Evolutionary conservation across 1,284 basidiomycete genomes (phyloP), one percentile per base, ranked within the genome.

Genomic region (Moniliella sp.): DNA sequence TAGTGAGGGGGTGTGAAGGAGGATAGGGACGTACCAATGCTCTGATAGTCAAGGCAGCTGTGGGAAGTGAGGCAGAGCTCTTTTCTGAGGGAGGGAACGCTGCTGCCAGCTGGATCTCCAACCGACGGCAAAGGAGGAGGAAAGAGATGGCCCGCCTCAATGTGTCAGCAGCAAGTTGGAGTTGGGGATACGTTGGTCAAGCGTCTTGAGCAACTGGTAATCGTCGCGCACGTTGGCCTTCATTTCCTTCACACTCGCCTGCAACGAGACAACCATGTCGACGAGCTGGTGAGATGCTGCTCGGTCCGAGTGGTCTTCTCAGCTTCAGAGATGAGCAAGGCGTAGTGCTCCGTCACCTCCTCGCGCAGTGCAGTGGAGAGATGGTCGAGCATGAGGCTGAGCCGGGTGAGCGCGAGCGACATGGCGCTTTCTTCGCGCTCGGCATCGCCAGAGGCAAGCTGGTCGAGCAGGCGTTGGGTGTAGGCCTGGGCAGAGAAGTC

Each of bases 401-500:
- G n/a, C 21, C n/a, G 7, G 21, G 8, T 23, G 8, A 23, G 21
- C 21, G 21, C 21, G n/a, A 23, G 21, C 21, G 21, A 7, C 8
- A 23, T n/a, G 21, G 8, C n/a, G 21, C 21, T 23, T n/a, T 23
- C 8, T n/a, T 23, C n/a, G 21, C 21, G 8, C 21, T 23, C n/a
- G 21, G 21, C 8, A 23, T 23, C n/a, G 21, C 8, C 21, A 7
- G 8, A 7, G 21, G 8, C 8, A 23, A 7, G 21, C 21, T 23
- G 8, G 8, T 72, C 67, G 34, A 78, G 73, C 17, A 93, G 71
- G 27, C 73, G 70, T 0, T 73, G 69, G 3, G 79, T 62, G 45
- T 81, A 73, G 1, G 67, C 67, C 1, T 70, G 68, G 3, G 86
- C 72, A 10, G 73, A 72, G 33, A 69, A 67, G 23, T 91, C 68